Conservation (phyloP, 176 grass and related monocot genomes). For the Hyparrhenia diplandra region DNA sequence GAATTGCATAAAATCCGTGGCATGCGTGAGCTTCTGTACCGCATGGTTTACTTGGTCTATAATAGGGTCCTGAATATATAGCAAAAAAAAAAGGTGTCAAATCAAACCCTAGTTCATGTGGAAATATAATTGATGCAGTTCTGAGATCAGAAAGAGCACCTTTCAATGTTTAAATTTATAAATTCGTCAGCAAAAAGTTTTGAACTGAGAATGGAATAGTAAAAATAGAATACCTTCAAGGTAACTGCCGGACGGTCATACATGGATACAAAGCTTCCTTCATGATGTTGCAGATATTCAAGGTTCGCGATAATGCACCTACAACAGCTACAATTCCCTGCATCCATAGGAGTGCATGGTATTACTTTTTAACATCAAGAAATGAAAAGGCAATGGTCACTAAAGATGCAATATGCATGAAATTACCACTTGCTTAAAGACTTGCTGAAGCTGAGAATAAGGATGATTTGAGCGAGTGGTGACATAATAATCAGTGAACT, state of each 20-base stretch:
- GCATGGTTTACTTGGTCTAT: constrained; percentile 72
- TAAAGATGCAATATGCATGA: not conserved
- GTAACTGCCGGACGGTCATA: constrained; percentile 71
- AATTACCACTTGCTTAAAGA: constrained; percentile 98
- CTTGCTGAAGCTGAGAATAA: constrained; percentile 95
- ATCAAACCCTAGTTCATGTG: not conserved
- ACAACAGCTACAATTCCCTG: constrained; percentile 84
- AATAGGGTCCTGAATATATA: constrained; percentile 63
- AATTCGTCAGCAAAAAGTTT: not conserved
- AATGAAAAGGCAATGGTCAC: not conserved
- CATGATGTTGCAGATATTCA: constrained; percentile 63
- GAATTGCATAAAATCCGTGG: constrained; percentile 72
- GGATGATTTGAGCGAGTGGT: constrained; percentile 83
- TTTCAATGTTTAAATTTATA: not conserved
- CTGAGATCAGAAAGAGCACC: not conserved
- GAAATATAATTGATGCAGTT: not conserved
- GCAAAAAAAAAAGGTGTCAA: not conserved
- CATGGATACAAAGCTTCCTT: constrained; percentile 68
- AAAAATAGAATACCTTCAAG: constrained; percentile 43
- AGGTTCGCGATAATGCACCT: constrained; percentile 80
- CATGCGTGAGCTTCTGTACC: constrained; percentile 57
- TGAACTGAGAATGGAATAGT: not conserved
- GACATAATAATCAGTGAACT: constrained; percentile 92
- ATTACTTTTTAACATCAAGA: not conserved
- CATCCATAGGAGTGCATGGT: not conserved